These are phyloP conservation scores for Kluyveromyces marxianus DNA, from an alignment of 1,139 yeast species.

Conservation along the genomic window DNA sequence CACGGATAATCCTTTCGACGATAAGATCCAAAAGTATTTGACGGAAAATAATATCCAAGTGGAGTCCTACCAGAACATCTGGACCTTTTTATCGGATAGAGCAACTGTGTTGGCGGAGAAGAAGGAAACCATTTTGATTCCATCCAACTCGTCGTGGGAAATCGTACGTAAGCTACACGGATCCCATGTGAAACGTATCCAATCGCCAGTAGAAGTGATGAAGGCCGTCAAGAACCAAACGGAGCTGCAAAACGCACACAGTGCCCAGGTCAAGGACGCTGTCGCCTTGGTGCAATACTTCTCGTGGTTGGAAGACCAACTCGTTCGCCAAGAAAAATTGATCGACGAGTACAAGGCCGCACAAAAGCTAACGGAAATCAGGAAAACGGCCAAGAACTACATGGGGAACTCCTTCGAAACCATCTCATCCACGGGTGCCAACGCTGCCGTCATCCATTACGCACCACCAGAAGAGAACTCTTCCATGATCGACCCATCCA, in stretches of 20 bases:
- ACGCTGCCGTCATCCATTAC: conserved; percentile 91
- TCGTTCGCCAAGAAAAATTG: conserved; percentile 46
- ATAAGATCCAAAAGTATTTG: conserved; percentile 29
- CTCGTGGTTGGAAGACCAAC: conserved; percentile 75
- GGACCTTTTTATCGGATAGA: conserved; percentile 40
- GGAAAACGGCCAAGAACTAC: conserved; percentile 55
- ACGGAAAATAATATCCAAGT: conserved; percentile 37
- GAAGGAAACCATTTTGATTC: conserved; percentile 43
- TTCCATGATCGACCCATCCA: conserved; percentile 62
- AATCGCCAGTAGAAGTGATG: conserved; percentile 58
- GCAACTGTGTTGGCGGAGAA: conserved; percentile 9
- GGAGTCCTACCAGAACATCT: conserved; percentile 49
- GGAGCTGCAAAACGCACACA: conserved; percentile 69
- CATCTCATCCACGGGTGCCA: conserved; percentile 87
- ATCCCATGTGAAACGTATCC: conserved; percentile 38
- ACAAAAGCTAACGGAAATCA: conserved; percentile 53
- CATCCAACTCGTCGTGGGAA: conserved; percentile 77
- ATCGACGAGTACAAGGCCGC: conserved; percentile 80
- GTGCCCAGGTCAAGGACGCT: conserved; percentile 84
- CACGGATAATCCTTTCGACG: conserved; percentile 38
- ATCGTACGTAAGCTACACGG: conserved; percentile 48
- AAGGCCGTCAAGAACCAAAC: conserved; percentile 70
- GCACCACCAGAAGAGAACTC: conserved; percentile 60
- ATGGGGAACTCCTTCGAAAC: conserved; percentile 86
- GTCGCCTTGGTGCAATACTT: conserved; percentile 70